These are phyloP conservation scores for Stevia rebaudiana DNA, from an alignment of 140 eudicot genomes.

Conservation along the genomic window DNA sequence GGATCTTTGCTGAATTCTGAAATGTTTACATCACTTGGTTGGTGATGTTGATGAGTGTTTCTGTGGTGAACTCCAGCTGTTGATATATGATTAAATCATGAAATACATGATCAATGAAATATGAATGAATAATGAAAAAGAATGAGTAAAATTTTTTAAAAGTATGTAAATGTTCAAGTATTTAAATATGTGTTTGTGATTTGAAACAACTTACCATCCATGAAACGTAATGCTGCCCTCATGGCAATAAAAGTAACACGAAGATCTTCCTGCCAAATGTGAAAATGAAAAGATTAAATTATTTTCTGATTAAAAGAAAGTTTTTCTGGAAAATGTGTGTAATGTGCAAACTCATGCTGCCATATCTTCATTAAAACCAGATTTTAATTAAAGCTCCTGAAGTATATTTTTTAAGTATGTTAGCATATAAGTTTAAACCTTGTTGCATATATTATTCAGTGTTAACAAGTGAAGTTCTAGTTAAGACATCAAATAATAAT, in stretches of 20 bases:
- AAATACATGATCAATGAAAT: neutral
- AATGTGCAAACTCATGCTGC: slow-evolving; percentile 10
- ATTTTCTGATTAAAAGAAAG: neutral
- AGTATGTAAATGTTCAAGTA: neutral
- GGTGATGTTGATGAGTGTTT: slow-evolving; percentile 9
- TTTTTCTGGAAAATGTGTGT: neutral
- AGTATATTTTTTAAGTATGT: neutral
- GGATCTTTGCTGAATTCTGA: slow-evolving; percentile 47
- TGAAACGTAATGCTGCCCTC: slow-evolving; percentile 67
- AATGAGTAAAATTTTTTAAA: neutral
- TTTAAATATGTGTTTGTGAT: neutral
- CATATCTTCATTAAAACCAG: slow-evolving; percentile 5
- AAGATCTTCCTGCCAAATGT: slow-evolving; percentile 52
- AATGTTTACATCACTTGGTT: slow-evolving; percentile 23
- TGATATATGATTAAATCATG: slow-evolving; percentile 8
- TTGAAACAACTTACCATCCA: slow-evolving; percentile 45
- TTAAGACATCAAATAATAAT: neutral
- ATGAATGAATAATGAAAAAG: slow-evolving; percentile 7
- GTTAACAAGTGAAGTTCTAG: neutral
- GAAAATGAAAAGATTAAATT: neutral
- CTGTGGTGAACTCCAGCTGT: slow-evolving; percentile 37
- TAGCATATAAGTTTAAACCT: neutral
- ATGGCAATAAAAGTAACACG: slow-evolving; percentile 53
- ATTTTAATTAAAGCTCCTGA: neutral
- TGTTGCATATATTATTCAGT: neutral